phyloP scores from a whole-genome alignment of 148 eudicot species.

The Rhododendron kiyosumense region DNA sequence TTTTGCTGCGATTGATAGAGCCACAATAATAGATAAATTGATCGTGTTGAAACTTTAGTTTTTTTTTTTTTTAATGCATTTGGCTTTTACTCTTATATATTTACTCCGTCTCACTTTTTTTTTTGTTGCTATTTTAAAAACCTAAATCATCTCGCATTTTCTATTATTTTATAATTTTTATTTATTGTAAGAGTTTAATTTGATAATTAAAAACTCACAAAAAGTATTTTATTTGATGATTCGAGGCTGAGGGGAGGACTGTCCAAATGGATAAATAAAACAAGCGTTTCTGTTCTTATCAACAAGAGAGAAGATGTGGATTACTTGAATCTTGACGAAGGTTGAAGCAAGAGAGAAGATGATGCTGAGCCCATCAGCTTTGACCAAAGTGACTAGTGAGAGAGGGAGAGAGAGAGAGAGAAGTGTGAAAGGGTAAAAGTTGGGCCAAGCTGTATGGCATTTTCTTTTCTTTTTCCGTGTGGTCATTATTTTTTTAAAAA shows the following conservation, averaged over 20 bases:
- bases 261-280: neutral
- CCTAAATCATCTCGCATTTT: too few species aligned
- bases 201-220: too few species aligned
- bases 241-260: neutral
- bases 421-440: neutral
- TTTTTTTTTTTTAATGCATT: too few species aligned
- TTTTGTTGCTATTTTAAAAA: too few species aligned
- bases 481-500: slow-evolving; percentile 1
- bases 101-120: too few species aligned
- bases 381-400: neutral
- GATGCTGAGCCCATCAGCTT: neutral
- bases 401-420: neutral
- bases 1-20: too few species aligned
- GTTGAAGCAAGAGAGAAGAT: neutral
- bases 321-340: neutral
- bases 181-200: too few species aligned
- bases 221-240: neutral
- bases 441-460: slow-evolving; percentile 46
- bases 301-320: neutral
- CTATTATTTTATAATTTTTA: too few species aligned
- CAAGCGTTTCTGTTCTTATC: neutral
- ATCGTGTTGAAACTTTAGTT: too few species aligned
- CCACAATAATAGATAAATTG: too few species aligned
- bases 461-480: slow-evolving; percentile 18
- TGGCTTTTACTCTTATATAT: too few species aligned